Evolutionary conservation across 2,329 filamentous ascomycete species (phyloP).

Genomic region (Talaromyces sp.): DNA sequence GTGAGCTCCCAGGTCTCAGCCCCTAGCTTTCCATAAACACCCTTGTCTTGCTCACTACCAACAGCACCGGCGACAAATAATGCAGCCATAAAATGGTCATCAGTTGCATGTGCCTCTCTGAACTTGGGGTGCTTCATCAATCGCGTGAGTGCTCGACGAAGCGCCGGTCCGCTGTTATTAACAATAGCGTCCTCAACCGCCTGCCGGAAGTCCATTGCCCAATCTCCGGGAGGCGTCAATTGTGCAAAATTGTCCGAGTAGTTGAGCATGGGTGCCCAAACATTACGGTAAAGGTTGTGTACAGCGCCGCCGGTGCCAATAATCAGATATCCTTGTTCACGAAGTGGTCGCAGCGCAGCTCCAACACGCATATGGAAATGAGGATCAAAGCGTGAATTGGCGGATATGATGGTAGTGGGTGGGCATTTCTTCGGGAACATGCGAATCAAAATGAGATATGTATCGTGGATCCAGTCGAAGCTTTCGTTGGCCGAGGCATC

Average conservation of each 20-base stretch:
- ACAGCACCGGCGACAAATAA: slow-evolving; percentile 60
- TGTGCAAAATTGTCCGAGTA: slow-evolving; percentile 62
- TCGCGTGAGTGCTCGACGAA: slow-evolving; percentile 56
- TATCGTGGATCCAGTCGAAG: slow-evolving; percentile 73
- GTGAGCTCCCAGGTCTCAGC: slow-evolving; percentile 65
- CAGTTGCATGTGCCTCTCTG: slow-evolving; percentile 64
- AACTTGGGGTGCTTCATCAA: slow-evolving; percentile 67
- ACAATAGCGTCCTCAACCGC: slow-evolving; percentile 59
- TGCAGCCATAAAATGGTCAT: slow-evolving; percentile 67
- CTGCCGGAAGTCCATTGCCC: slow-evolving; percentile 64
- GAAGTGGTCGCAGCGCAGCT: slow-evolving; percentile 53
- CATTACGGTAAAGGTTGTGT: slow-evolving; percentile 67
- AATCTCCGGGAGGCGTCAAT: slow-evolving; percentile 55
- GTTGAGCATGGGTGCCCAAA: slow-evolving; percentile 62
- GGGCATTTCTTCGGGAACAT: slow-evolving; percentile 67
- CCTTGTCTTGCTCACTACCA: slow-evolving; percentile 49
- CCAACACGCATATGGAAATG: slow-evolving; percentile 59
- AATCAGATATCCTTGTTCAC: slow-evolving; percentile 55
- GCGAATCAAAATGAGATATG: slow-evolving; percentile 63
- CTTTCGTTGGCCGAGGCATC: slow-evolving; percentile 50
- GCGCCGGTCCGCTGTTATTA: slow-evolving; percentile 52
- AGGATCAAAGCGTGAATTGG: slow-evolving; percentile 56
- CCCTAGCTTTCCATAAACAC: slow-evolving; percentile 28
- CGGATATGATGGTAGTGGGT: slow-evolving; percentile 59
- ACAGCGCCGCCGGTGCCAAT: slow-evolving; percentile 63